phyloP scores from a whole-genome alignment of 495 filamentous ascomycete genomes.

The Aspergillus saccharolyticus region DNA sequence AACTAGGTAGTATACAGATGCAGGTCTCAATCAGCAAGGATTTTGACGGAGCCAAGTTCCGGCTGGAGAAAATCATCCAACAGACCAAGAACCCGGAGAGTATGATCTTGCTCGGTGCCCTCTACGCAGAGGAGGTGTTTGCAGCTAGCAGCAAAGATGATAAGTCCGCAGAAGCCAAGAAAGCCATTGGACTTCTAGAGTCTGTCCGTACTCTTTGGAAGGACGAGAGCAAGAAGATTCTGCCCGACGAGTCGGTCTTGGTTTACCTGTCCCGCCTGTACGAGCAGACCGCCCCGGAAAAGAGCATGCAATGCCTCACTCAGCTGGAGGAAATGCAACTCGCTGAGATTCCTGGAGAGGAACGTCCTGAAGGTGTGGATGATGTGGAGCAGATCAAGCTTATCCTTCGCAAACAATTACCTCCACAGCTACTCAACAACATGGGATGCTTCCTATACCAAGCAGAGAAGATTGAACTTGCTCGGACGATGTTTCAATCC shows the following conservation, averaged over 20 bases:
- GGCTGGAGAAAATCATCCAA: conserved; percentile 87
- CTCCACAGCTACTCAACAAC: conserved; percentile 92
- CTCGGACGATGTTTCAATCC: conserved; percentile 82
- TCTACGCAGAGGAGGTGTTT: conserved; percentile 93
- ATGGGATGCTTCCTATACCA: conserved; percentile 94
- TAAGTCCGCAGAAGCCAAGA: conserved; percentile 73
- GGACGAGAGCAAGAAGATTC: conserved; percentile 73
- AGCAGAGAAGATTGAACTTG: conserved; percentile 69
- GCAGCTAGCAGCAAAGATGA: conserved; percentile 75
- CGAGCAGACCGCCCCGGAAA: conserved; percentile 77
- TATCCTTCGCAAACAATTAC: conserved; percentile 64
- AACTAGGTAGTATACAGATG: conserved; percentile 87
- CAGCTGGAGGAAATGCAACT: conserved; percentile 86
- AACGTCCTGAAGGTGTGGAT: conserved; percentile 61
- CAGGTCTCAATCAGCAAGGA: conserved; percentile 71
- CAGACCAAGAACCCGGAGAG: conserved; percentile 82
- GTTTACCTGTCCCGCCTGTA: conserved; percentile 89
- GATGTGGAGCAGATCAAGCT: conserved; percentile 54
- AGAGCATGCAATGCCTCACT: conserved; percentile 81
- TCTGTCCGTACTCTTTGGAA: conserved; percentile 86
- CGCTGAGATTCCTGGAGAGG: conserved; percentile 63
- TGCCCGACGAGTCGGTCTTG: conserved; percentile 80
- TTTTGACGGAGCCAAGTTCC: conserved; percentile 84
- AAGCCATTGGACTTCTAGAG: conserved; percentile 78
- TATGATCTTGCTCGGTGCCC: conserved; percentile 79